Conservation (phyloP, 2,329 filamentous ascomycete species). For the Fusarium odoratissimum region DNA sequence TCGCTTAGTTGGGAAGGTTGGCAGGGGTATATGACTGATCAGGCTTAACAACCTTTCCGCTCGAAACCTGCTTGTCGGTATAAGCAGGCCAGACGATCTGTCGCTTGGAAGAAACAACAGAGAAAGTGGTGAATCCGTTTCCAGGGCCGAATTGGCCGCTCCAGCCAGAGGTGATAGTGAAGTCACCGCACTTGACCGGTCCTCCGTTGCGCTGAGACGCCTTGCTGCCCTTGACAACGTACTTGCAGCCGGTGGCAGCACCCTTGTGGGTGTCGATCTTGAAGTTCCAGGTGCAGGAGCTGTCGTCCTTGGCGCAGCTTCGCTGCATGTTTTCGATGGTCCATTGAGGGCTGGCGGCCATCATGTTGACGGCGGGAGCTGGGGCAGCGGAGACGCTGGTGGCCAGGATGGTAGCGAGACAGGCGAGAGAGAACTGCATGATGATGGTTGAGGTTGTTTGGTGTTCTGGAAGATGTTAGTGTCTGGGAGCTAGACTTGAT, state of each 20-base stretch:
- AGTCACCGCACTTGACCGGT: slow-evolving; percentile 58
- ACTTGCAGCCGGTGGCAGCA: slow-evolving; percentile 46
- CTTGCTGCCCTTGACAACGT: slow-evolving; percentile 46
- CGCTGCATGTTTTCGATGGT: slow-evolving; percentile 55
- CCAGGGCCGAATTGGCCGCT: slow-evolving; percentile 64
- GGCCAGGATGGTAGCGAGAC: slow-evolving; percentile 48
- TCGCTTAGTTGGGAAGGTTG: slow-evolving; percentile 29
- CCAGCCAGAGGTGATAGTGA: slow-evolving; percentile 65
- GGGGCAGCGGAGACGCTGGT: slow-evolving; percentile 50
- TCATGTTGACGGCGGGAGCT: slow-evolving; percentile 53
- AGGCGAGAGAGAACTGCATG: slow-evolving; percentile 58
- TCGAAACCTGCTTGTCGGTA: slow-evolving; percentile 60
- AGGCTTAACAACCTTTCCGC: slow-evolving; percentile 58
- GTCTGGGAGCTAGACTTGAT: fast-evolving
- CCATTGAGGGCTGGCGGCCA: slow-evolving; percentile 54
- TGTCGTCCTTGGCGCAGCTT: slow-evolving; percentile 52
- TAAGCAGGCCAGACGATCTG: slow-evolving; percentile 65
- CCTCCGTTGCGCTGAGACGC: slow-evolving; percentile 54
- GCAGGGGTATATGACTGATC: slow-evolving; percentile 58
- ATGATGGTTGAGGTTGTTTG: slow-evolving; percentile 34
- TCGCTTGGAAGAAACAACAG: slow-evolving; percentile 54
- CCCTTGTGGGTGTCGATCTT: slow-evolving; percentile 57
- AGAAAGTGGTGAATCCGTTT: slow-evolving; percentile 65
- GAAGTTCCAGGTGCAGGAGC: slow-evolving; percentile 57
- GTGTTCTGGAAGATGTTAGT: neutral